These are phyloP conservation scores for Leptomonas seymouri DNA, from an alignment of 208 protist genomes.

Conservation along the genomic window DNA sequence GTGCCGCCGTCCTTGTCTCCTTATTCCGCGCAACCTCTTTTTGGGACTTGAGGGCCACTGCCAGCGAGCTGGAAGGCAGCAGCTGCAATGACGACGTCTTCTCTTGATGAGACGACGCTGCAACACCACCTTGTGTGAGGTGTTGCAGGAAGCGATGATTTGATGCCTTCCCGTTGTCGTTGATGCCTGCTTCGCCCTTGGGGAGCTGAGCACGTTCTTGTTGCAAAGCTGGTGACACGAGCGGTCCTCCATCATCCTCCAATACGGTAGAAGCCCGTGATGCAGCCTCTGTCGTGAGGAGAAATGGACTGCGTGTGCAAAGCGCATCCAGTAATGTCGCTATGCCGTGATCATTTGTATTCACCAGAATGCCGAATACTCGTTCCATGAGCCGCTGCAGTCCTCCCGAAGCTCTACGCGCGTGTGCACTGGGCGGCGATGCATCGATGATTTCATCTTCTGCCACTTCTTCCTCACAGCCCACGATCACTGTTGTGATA, in stretches of 20 bases:
- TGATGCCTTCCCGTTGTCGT: not conserved
- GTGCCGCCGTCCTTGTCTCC: not conserved
- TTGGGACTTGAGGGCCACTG: not conserved
- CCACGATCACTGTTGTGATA: constrained; percentile 57
- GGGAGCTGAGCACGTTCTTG: constrained; percentile 5
- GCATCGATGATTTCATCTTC: constrained; percentile 1
- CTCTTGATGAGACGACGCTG: not conserved
- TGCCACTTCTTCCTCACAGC: constrained; percentile 30
- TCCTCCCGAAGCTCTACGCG: not conserved
- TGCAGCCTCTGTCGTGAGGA: constrained; percentile 12
- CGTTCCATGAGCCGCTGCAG: constrained; percentile 36
- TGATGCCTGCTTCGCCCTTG: not conserved
- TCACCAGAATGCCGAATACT: constrained; percentile 32
- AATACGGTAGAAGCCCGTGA: constrained; percentile 8
- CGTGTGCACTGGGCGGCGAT: not conserved
- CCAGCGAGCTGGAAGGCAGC: not conserved
- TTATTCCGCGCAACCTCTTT: not conserved
- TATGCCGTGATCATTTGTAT: constrained; percentile 47
- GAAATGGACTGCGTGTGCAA: constrained; percentile 27
- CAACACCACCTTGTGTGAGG: constrained; percentile 4
- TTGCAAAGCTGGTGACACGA: constrained; percentile 12
- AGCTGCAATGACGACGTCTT: not conserved
- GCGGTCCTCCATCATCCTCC: constrained; percentile 27
- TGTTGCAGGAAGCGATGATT: constrained; percentile 17
- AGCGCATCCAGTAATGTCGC: constrained; percentile 40